These are phyloP conservation scores for Polyporus tsugae DNA, from an alignment of 1,284 basidiomycete genomes.

Conservation along the genomic window DNA sequence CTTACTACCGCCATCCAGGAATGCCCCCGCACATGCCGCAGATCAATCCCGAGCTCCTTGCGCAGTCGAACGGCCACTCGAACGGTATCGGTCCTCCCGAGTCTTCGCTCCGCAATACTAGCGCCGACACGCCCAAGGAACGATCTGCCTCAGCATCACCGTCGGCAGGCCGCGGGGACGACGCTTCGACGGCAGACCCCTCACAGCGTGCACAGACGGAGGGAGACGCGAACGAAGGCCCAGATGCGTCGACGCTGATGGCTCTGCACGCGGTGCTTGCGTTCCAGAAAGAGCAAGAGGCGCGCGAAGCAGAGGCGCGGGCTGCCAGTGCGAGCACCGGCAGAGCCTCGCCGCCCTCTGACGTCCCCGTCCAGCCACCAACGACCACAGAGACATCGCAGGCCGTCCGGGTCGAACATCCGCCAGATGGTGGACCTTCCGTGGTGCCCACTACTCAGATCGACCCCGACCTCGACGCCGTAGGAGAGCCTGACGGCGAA, in stretches of 20 bases:
- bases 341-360: neutral
- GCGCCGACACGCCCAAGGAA: conserved; percentile 20
- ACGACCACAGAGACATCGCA: neutral
- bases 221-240: neutral
- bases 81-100: conserved; percentile 32
- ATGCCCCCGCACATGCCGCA: conserved; percentile 41
- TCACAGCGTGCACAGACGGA: neutral
- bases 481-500: conserved; percentile 15
- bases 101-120: conserved; percentile 29
- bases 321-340: neutral
- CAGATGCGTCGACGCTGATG: conserved; percentile 35
- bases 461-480: conserved; percentile 8
- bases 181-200: conserved; percentile 26
- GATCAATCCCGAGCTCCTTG: conserved; percentile 33
- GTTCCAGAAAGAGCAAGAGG: conserved; percentile 31
- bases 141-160: neutral
- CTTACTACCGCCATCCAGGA: conserved; percentile 55
- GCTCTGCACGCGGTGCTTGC: conserved; percentile 40
- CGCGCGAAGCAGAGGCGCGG: neutral
- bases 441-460: conserved; percentile 7
- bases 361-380: neutral
- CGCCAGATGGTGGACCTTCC: neutral
- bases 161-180: neutral
- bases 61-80: conserved; percentile 31
- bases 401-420: conserved; percentile 4